phyloP scores from a whole-genome alignment of 164 flowering plant species.

The Litsea cubeba region DNA sequence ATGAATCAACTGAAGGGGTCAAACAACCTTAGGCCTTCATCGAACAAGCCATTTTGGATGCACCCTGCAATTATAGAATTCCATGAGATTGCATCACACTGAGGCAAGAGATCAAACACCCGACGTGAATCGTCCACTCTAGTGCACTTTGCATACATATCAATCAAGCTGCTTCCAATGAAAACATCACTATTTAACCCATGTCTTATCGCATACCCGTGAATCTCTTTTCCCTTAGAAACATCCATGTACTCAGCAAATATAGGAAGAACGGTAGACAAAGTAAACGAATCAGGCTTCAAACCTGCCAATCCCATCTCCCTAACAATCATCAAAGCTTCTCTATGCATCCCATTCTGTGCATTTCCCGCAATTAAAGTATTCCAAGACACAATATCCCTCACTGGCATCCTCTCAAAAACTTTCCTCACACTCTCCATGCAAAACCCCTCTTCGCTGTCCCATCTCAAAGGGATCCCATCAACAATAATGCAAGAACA shows the following conservation, averaged over 20 bases:
- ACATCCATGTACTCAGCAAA: constrained; percentile 61
- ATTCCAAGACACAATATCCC: constrained; percentile 88
- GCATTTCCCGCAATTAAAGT: constrained; percentile 70
- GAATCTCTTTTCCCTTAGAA: constrained; percentile 77
- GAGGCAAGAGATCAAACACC: constrained; percentile 52
- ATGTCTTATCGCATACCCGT: constrained; percentile 65
- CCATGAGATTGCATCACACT: constrained; percentile 67
- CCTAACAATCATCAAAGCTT: constrained; percentile 62
- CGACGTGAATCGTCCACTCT: constrained; percentile 48
- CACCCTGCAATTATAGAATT: constrained; percentile 78
- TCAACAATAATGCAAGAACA: background rate
- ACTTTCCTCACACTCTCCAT: constrained; percentile 55
- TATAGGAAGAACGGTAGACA: constrained; percentile 73
- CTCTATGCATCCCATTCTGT: constrained; percentile 56
- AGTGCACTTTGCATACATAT: constrained; percentile 84
- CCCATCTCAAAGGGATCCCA: background rate
- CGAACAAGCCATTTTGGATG: constrained; percentile 78
- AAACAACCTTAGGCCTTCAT: constrained; percentile 67
- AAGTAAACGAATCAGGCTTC: constrained; percentile 76
- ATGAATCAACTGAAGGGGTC: no score
- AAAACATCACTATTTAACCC: constrained; percentile 55
- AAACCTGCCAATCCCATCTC: constrained; percentile 55
- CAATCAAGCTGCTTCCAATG: constrained; percentile 79
- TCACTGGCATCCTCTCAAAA: constrained; percentile 59
- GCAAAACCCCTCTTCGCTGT: constrained; percentile 6